phyloP scores from a whole-genome alignment of 2,329 filamentous ascomycete species.

The Dactylellina drechsleri region DNA sequence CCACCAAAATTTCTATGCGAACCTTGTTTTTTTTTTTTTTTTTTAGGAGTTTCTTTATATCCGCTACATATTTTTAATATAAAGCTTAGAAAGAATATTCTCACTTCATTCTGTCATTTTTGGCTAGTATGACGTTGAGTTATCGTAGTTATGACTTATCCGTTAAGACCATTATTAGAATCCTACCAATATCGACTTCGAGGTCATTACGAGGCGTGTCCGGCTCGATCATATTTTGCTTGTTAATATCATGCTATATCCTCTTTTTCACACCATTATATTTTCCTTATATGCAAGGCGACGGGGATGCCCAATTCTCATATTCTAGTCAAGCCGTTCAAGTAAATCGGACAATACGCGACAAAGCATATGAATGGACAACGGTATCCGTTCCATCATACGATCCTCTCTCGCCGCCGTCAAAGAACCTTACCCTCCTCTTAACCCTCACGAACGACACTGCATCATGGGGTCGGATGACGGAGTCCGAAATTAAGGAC shows the following conservation, averaged over 20 bases:
- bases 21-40: no score
- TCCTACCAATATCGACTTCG: neutral
- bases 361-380: slow-evolving; percentile 14
- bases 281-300: neutral
- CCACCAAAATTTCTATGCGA: no score
- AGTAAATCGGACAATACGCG: slow-evolving; percentile 15
- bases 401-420: neutral
- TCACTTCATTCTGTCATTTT: no score
- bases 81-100: no score
- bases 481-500: neutral
- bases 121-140: no score
- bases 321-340: neutral
- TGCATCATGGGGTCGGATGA: slow-evolving; percentile 26
- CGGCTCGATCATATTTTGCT: neutral
- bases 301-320: neutral
- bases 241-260: neutral
- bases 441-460: slow-evolving; percentile 38
- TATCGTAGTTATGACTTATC: no score
- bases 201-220: neutral
- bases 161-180: no score
- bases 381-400: slow-evolving; percentile 11
- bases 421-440: slow-evolving; percentile 19
- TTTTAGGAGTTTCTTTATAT: no score
- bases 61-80: no score
- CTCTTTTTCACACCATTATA: neutral